A percentile compares a stretch with the other conserved stretches of the same genome.
phyloP scores from a whole-genome alignment of 2,329 filamentous ascomycete species.

The Aurifilum marmelostoma region DNA sequence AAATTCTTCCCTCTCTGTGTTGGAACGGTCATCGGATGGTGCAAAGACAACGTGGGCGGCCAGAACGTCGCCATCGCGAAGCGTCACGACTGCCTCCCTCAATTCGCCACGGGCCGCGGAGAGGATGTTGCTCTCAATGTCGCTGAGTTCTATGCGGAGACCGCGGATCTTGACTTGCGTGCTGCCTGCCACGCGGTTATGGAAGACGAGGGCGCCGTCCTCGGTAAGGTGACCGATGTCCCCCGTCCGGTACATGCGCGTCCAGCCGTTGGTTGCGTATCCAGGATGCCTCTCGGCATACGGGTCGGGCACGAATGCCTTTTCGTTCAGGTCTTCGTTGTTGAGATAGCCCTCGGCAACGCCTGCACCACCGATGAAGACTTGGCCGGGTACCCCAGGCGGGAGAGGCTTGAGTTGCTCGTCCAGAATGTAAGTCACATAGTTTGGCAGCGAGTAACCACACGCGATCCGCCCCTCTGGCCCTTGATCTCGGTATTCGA shows the following conservation, averaged over 20 bases:
- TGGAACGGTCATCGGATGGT: neutral
- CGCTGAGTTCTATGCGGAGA: conserved; percentile 40
- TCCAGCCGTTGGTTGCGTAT: conserved; percentile 28
- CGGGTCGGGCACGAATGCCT: neutral
- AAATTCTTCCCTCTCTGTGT: neutral
- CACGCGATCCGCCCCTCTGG: conserved; percentile 35
- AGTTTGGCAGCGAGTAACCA: conserved; percentile 46
- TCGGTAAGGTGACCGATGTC: conserved; percentile 41
- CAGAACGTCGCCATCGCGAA: neutral
- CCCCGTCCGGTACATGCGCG: conserved; percentile 44
- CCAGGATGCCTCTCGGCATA: neutral
- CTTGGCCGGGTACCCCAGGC: conserved; percentile 43
- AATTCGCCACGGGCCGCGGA: neutral
- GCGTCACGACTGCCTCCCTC: neutral
- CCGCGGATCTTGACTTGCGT: conserved; percentile 49
- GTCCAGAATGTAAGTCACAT: neutral
- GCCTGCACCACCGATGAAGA: conserved; percentile 45
- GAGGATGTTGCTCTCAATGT: conserved; percentile 31
- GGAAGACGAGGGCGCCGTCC: conserved; percentile 41
- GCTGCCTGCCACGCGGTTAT: conserved; percentile 46
- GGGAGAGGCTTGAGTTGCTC: conserved; percentile 35
- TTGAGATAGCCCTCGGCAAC: conserved; percentile 36
- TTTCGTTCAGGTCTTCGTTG: conserved; percentile 28
- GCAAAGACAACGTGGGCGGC: neutral
- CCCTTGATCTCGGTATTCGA: neutral